Evolutionary conservation across 2,329 filamentous ascomycete genomes (phyloP).

Genomic region (Byssoonygena ceratinophila): DNA sequence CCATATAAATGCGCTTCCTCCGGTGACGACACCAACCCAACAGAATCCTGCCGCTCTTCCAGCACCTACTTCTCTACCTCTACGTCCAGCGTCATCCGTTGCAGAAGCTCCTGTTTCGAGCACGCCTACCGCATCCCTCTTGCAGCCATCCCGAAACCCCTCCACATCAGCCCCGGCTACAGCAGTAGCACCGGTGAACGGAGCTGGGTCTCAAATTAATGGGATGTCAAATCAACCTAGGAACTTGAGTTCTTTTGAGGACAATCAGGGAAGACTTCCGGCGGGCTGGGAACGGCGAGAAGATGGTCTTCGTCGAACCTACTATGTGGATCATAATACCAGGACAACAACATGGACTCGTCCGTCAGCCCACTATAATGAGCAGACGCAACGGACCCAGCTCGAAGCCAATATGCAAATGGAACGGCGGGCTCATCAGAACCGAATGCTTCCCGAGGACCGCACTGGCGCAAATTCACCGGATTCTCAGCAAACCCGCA

Average conservation of each 20-base stretch:
- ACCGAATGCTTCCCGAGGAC: constrained; percentile 89
- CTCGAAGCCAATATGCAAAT: constrained; percentile 86
- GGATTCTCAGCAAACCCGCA: constrained; percentile 37
- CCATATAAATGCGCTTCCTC: constrained; percentile 18
- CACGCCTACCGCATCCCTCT: constrained; percentile 27
- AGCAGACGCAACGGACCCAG: constrained; percentile 63
- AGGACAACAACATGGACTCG: constrained; percentile 93
- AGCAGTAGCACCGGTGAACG: constrained; percentile 34
- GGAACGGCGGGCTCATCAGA: constrained; percentile 87
- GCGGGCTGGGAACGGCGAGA: constrained; percentile 93
- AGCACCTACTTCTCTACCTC: constrained; percentile 21
- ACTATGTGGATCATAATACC: constrained; percentile 97
- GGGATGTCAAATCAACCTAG: constrained; percentile 36
- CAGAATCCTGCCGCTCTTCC: constrained; percentile 5
- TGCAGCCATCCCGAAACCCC: constrained; percentile 28
- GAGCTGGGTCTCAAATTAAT: constrained; percentile 29
- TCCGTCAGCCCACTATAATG: constrained; percentile 67
- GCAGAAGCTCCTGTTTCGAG: constrained; percentile 24
- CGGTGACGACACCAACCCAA: constrained; percentile 14
- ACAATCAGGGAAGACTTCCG: constrained; percentile 83
- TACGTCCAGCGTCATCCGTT: constrained; percentile 23
- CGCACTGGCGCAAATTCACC: constrained; percentile 80
- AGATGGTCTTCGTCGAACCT: constrained; percentile 87
- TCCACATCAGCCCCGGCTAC: constrained; percentile 30
- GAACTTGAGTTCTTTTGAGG: constrained; percentile 84